Evolutionary conservation across 345 rosid genomes (phyloP), one percentile per base, ranked within the genome.

Genomic region (Eucalyptus grandis): DNA sequence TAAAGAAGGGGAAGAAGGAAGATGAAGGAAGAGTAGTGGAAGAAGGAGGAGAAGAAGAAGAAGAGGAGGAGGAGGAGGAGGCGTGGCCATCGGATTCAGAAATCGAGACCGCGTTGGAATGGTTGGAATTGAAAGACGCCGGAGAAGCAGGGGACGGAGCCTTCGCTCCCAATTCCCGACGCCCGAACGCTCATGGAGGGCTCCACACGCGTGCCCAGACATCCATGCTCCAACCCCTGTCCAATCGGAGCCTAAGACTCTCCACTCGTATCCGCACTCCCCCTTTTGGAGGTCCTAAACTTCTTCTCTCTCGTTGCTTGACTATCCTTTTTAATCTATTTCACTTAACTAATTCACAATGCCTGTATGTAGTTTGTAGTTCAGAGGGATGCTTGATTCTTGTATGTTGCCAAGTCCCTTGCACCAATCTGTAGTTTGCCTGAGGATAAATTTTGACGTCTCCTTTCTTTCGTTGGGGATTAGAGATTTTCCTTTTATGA

Each of bases 121-220:
- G 94, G 94, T 91, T 95, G 87, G 98, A 95, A 51, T 92, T 95
- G n/a, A 95, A 91, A 91, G 98, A 94, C 89, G 96, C 89, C 31
- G 93, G 89, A n/a, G 97, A 94, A 40, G 91, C 90, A 0, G 90
- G 93, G 3, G 97, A 93, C 30, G 95, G 94, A 40, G 90, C 94
- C 7, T 92, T 96, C 82, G 88, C 95, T 58, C 96, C 95, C 24
- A 93, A 94, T 65, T 93, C 97, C 2, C 92, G 98, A 88, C 94
- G 97, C 1, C 98, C 97, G 11, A 98, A 98, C 89, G 99, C 99
- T 34, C 95, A 96, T 30, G 98, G 99, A 22, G 99, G 99, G 72
- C 89, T 92, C 51, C 96, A 95, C 90, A 89, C 97, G 19, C 96
- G 96, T 3, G 93, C 93, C 77, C 95, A 90, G 49, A 89, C 95